phyloP scores from a whole-genome alignment of 352 stramenopile species.

The Phytophthora syringae region DNA sequence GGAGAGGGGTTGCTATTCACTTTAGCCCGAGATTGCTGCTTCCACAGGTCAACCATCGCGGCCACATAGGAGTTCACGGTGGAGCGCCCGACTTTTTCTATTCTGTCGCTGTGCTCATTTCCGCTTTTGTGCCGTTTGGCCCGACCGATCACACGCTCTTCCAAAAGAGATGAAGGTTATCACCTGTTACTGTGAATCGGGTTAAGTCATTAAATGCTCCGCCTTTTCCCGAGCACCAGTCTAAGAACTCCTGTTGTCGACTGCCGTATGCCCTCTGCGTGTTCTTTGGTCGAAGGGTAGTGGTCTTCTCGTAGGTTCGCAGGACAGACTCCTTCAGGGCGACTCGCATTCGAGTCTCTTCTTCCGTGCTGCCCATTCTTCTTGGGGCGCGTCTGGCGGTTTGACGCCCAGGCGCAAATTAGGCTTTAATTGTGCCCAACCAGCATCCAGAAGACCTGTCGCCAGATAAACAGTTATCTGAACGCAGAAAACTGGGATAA shows the following conservation, averaged over 20 bases:
- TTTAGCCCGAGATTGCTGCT: background rate
- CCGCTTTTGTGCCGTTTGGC: background rate
- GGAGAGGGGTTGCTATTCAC: conserved; percentile 1
- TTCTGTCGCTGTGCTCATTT: background rate
- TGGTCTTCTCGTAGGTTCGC: background rate
- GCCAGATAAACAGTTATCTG: too few relatives aligned
- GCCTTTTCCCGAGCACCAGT: background rate
- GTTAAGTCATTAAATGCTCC: background rate
- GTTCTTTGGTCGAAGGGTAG: background rate
- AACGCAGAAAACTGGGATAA: too few relatives aligned
- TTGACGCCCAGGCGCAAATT: too few relatives aligned
- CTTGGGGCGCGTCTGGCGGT: too few relatives aligned
- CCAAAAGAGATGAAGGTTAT: background rate
- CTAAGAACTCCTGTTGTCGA: background rate
- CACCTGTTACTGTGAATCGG: background rate
- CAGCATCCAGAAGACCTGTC: too few relatives aligned
- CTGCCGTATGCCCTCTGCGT: background rate
- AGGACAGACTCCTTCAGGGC: background rate
- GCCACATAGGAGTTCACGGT: background rate
- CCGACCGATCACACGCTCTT: background rate
- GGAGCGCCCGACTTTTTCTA: background rate
- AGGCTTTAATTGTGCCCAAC: too few relatives aligned
- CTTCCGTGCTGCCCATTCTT: too few relatives aligned
- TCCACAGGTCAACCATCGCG: conserved; percentile 8
- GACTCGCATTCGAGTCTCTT: background rate